These are phyloP conservation scores for Mycogone perniciosa DNA, from an alignment of 2,329 filamentous ascomycete species.

Conservation along the genomic window DNA sequence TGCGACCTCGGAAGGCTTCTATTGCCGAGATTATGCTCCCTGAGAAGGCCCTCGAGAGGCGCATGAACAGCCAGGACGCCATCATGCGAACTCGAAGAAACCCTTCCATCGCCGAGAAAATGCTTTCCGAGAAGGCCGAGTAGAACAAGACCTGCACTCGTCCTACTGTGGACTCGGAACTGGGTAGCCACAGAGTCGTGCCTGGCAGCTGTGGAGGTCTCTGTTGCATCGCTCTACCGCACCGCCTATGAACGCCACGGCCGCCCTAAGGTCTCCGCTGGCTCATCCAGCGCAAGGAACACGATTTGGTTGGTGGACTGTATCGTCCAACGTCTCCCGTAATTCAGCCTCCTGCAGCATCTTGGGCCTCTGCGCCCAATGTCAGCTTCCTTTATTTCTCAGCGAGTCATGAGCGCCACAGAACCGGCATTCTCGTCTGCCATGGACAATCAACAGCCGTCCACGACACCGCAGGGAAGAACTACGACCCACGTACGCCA, in stretches of 20 bases:
- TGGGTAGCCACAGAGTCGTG: neutral
- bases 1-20: constrained; percentile 48
- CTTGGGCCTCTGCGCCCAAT: no score
- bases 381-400: no score
- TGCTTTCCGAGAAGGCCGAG: neutral
- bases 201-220: neutral
- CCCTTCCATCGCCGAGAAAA: neutral
- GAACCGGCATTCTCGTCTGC: no score
- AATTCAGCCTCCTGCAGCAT: no score
- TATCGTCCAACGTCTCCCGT: no score
- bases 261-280: no score
- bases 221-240: neutral
- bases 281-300: no score
- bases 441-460: no score
- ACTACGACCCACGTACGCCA: no score
- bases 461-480: no score
- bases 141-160: neutral
- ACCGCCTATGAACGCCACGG: neutral
- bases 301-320: no score
- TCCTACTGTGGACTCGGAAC: neutral
- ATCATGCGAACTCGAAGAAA: neutral
- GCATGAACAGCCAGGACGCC: neutral
- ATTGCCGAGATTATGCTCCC: constrained; percentile 33
- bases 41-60: constrained; percentile 26
- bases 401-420: no score